These are phyloP conservation scores for Linnemannia schmuckeri DNA, from an alignment of 192 early-diverging fungal species.

Conservation along the genomic window DNA sequence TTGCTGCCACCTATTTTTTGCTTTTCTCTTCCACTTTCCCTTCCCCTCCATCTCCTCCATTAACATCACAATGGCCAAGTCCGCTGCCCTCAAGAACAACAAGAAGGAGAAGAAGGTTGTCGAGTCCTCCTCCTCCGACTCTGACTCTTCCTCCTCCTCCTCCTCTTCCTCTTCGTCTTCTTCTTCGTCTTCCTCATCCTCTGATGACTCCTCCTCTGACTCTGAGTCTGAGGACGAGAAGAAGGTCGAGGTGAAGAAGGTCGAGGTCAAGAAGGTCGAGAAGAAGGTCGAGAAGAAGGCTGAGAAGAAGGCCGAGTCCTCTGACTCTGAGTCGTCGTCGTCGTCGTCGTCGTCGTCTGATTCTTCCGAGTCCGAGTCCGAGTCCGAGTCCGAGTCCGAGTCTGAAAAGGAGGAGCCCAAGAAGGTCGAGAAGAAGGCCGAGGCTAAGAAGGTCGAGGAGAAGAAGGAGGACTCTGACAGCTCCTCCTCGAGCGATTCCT, in stretches of 20 bases:
- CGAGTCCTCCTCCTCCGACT: constrained; percentile 42
- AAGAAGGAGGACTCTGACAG: constrained; percentile 41
- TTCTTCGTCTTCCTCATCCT: constrained; percentile 59
- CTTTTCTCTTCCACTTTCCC: constrained; percentile 22
- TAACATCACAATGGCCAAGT: constrained; percentile 52
- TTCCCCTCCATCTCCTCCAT: constrained; percentile 12
- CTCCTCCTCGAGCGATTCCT: constrained; percentile 24
- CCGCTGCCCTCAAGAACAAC: constrained; percentile 61
- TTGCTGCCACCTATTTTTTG: not conserved
- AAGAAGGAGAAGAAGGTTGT: constrained; percentile 70
- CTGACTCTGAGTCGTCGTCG: constrained; percentile 30
- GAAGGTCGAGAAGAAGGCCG: constrained; percentile 42
- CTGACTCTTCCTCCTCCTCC: constrained; percentile 37
- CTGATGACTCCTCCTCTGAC: constrained; percentile 49
- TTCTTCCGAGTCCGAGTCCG: constrained; percentile 51
- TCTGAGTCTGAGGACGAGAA: constrained; percentile 41
- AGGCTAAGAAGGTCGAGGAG: constrained; percentile 37
- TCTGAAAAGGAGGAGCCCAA: constrained; percentile 31
- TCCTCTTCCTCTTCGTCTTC: constrained; percentile 42
- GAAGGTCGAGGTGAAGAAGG: constrained; percentile 41
- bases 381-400: constrained; percentile 57
- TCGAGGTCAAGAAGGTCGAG: constrained; percentile 25
- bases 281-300: constrained; percentile 43
- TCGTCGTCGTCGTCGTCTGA: constrained; percentile 39
- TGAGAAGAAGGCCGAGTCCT: constrained; percentile 41